Evolutionary conservation across 2,329 filamentous ascomycete species (phyloP).

Genomic region (Metarhizium brunneum): DNA sequence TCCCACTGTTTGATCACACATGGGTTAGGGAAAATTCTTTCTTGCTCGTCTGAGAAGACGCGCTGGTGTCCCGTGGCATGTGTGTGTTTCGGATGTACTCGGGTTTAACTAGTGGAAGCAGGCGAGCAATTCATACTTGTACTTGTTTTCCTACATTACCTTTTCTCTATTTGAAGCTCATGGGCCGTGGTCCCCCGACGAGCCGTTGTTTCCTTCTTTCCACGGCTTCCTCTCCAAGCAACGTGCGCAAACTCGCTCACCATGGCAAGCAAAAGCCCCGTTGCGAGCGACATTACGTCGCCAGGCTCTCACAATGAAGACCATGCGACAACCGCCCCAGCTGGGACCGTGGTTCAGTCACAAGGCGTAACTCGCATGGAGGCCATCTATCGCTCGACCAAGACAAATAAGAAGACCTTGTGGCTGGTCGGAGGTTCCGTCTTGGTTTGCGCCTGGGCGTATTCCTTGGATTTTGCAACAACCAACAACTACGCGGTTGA

Average conservation of each 20-base stretch:
- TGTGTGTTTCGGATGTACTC: too few relatives aligned
- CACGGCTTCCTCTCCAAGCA: neutral
- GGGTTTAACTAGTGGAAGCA: too few relatives aligned
- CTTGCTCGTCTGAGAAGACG: too few relatives aligned
- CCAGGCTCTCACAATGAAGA: neutral
- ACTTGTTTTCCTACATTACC: too few relatives aligned
- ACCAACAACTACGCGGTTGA: slow-evolving; percentile 20
- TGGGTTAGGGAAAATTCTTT: neutral
- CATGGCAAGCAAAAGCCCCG: neutral
- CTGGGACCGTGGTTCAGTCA: slow-evolving; percentile 12
- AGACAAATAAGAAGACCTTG: slow-evolving; percentile 14
- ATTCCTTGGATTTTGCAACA: slow-evolving; percentile 20
- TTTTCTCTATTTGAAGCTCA: too few relatives aligned
- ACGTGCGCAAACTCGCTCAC: neutral
- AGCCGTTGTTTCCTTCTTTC: neutral
- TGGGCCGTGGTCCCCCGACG: too few relatives aligned
- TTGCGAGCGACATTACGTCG: neutral
- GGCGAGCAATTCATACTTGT: too few relatives aligned
- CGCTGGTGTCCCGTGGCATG: too few relatives aligned
- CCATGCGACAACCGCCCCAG: neutral
- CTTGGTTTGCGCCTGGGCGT: slow-evolving; percentile 22
- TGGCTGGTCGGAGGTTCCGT: slow-evolving; percentile 18
- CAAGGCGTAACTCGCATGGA: slow-evolving; percentile 20
- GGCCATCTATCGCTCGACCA: slow-evolving; percentile 19
- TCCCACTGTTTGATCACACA: neutral